Evolutionary conservation across 1,139 yeast genomes (phyloP).

Genomic region (Suhomyces guaymorum): DNA sequence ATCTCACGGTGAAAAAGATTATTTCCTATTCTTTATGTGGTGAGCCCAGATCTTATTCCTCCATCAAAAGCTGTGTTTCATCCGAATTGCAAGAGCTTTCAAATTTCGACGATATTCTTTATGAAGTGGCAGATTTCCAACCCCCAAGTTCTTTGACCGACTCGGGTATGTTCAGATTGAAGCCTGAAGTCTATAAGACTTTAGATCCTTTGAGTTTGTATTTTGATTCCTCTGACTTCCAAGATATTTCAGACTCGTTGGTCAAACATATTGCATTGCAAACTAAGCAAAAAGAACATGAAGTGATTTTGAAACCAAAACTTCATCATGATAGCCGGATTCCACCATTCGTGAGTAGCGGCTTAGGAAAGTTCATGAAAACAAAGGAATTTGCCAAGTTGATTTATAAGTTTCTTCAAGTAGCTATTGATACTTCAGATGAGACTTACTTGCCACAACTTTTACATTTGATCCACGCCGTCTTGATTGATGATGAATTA

Average conservation of each 20-base stretch:
- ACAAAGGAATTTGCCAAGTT: conserved; percentile 56
- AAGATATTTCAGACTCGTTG: conserved; percentile 35
- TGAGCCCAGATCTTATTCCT: conserved; percentile 57
- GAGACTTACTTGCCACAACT: conserved; percentile 57
- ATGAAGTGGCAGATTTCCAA: conserved; percentile 43
- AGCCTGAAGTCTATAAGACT: conserved; percentile 33
- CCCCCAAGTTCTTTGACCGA: conserved; percentile 44
- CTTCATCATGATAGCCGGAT: conserved; percentile 17
- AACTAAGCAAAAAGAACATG: conserved; percentile 38
- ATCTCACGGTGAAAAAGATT: conserved; percentile 31
- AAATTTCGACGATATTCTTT: conserved; percentile 39
- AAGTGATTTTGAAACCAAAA: conserved; percentile 41
- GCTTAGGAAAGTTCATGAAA: conserved; percentile 54
- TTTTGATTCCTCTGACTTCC: conserved; percentile 38
- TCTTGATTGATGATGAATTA: conserved; percentile 54
- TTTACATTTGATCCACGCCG: conserved; percentile 69
- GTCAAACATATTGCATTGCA: conserved; percentile 27
- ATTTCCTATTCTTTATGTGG: conserved; percentile 51
- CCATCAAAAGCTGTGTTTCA: conserved; percentile 41
- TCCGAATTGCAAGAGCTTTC: conserved; percentile 34
- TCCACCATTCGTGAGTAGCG: conserved; percentile 28
- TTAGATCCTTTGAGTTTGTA: conserved; percentile 43
- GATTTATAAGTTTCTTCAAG: conserved; percentile 55
- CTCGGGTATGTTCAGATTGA: conserved; percentile 48
- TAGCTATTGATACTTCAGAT: conserved; percentile 50